These are phyloP conservation scores for Neofusicoccum laricinum DNA, from an alignment of 2,329 filamentous ascomycete species.

Conservation along the genomic window DNA sequence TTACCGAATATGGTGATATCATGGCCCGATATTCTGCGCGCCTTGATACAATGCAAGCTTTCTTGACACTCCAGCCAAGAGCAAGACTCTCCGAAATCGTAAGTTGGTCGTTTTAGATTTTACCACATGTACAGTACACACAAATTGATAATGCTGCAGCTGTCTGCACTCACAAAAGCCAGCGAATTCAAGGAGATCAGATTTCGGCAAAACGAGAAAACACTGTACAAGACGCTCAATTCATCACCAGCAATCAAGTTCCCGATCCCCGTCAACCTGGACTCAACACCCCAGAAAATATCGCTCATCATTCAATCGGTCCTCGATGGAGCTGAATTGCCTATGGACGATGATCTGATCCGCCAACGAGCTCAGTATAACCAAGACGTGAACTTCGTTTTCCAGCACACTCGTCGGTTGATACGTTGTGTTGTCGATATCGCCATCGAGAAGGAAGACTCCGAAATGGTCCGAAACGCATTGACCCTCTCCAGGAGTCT, in stretches of 20 bases:
- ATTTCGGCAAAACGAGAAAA: conserved; percentile 67
- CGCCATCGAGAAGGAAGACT: conserved; percentile 61
- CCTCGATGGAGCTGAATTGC: conserved; percentile 62
- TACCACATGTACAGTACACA: too few species aligned
- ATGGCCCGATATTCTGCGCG: conserved; percentile 82
- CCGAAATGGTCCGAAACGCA: conserved; percentile 63
- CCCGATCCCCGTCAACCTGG: conserved; percentile 66
- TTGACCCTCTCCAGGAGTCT: conserved; percentile 78
- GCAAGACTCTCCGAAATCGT: conserved; percentile 67
- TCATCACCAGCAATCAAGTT: conserved; percentile 66
- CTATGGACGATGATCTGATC: conserved; percentile 50
- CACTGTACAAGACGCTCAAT: conserved; percentile 70
- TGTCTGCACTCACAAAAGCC: conserved; percentile 65
- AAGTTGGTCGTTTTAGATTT: conserved; percentile 31
- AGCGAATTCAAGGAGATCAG: conserved; percentile 71
- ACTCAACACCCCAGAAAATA: conserved; percentile 68
- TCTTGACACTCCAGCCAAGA: conserved; percentile 51
- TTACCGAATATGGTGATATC: conserved; percentile 70
- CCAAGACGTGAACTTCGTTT: conserved; percentile 62
- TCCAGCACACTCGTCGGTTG: conserved; percentile 67
- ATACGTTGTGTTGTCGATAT: conserved; percentile 76
- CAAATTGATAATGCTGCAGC: conserved; percentile 41
- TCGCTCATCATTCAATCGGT: conserved; percentile 75
- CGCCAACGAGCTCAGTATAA: conserved; percentile 56
- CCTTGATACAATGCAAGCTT: conserved; percentile 73